Percentiles rank a stretch among this genome's conserved stretches.
These are phyloP conservation scores for Phoma herbarum DNA, from an alignment of 2,329 filamentous ascomycete genomes.

Conservation along the genomic window DNA sequence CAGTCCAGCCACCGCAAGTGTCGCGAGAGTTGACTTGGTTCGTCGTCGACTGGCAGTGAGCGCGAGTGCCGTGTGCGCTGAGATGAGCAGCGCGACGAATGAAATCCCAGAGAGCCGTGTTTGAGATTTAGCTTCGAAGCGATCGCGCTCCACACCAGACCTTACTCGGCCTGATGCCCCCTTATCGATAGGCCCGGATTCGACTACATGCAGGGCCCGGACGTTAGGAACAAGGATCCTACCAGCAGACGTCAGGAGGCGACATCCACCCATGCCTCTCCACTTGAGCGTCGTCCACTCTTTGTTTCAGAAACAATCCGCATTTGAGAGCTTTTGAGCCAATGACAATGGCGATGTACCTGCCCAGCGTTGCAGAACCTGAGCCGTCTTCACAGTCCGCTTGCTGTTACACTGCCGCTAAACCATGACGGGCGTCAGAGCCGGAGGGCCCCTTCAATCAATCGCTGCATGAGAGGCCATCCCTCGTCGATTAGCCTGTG, in stretches of 20 bases:
- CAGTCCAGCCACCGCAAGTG: slow-evolving; percentile 10
- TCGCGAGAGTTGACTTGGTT: slow-evolving; percentile 27
- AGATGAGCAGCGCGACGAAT: slow-evolving; percentile 30
- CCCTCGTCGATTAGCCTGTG: slow-evolving; percentile 40
- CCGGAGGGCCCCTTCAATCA: slow-evolving; percentile 31
- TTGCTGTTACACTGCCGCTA: slow-evolving; percentile 40
- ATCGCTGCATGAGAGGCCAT: slow-evolving; percentile 36
- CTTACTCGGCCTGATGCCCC: slow-evolving; percentile 17
- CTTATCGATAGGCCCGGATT: slow-evolving; percentile 39
- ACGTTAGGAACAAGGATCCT: slow-evolving; percentile 16
- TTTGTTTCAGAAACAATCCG: slow-evolving; percentile 46
- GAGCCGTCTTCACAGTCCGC: slow-evolving; percentile 19
- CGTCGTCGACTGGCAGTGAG: slow-evolving; percentile 22
- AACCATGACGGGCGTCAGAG: slow-evolving; percentile 32
- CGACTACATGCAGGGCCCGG: slow-evolving; percentile 26
- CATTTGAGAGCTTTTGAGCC: slow-evolving; percentile 29
- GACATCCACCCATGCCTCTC: slow-evolving; percentile 28
- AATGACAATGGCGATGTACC: slow-evolving; percentile 38
- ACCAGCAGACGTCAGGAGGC: slow-evolving; percentile 30
- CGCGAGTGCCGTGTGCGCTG: slow-evolving; percentile 26
- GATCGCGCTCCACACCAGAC: slow-evolving; percentile 33
- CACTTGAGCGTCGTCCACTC: slow-evolving; percentile 29
- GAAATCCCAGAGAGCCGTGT: slow-evolving; percentile 25
- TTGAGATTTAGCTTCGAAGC: slow-evolving; percentile 34
- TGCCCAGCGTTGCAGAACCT: slow-evolving; percentile 32